Base-by-base conservation (phyloP, 2,329 filamentous ascomycete genomes). In the Alternaria arbusti region DNA sequence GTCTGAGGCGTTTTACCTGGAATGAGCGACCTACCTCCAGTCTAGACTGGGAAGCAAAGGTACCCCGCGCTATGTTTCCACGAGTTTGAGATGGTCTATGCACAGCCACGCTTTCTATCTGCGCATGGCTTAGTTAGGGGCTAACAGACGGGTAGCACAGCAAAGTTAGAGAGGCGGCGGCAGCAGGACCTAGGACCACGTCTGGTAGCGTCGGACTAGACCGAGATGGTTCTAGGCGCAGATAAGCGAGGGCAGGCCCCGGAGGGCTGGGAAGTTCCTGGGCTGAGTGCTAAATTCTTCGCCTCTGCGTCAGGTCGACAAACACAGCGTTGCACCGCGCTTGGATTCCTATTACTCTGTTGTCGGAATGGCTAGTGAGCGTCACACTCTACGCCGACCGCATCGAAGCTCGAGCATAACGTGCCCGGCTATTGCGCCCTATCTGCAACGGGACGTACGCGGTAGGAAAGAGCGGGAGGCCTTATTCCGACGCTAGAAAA, bases 191-290 rank as follows among this genome's bases (percentile, higher is more conserved):
- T 7, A 36, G 32, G 13, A 36, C 32, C 0, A 8, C n/a, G 32
- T 36, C 4, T 36, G 13, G 32, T 36, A 36, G 5, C 32, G 13
- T 15, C 30, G 4, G 32, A 36, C 32, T 36, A 36, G 32, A 36
- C 32, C 13, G 5, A 36, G 13, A 36, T 36, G 9, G 32, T 4
- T 36, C 32, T 36, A 36, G 32, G 4, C 32, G 32, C 13, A 36
- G 32, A 4, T 36, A 9, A 36, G 32, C 32, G 13, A 36, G 32
- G 13, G 4, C 13, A 7, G 13, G 7, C 32, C 13, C 4, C 13
- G 13, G 32, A 4, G n/a, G 1, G 4, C 32, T 4, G 0, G 32
- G 13, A 4, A 1, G 32, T 2, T 9, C 13, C 2, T 4, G 0
- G 32, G 15, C 32, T 4, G 13, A 1, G 32, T 36, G 32, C 32